Conservation (phyloP, 441 rosid species). For the Lepidium campestre region DNA sequence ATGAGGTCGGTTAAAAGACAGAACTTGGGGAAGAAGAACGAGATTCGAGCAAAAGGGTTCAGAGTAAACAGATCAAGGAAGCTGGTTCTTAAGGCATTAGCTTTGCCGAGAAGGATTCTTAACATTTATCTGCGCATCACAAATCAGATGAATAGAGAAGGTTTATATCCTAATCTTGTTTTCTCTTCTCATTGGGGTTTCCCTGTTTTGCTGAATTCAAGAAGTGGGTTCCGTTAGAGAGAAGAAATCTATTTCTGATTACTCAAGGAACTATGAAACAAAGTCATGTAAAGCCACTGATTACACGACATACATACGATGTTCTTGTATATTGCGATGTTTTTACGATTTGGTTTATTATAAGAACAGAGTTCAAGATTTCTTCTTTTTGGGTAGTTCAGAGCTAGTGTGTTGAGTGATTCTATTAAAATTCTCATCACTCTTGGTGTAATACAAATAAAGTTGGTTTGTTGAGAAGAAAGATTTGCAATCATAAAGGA, state of each 20-base stretch:
- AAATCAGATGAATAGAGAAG: conserved; percentile 41
- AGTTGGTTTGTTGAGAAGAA: background rate
- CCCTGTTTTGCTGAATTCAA: conserved; percentile 35
- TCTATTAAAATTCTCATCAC: background rate
- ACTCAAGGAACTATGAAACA: background rate
- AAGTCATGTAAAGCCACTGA: background rate
- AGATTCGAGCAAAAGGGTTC: conserved; percentile 27
- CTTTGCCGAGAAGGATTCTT: conserved; percentile 27
- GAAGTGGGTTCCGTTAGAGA: conserved; percentile 21
- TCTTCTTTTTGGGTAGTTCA: background rate
- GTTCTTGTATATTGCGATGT: conserved; percentile 1
- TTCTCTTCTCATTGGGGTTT: conserved; percentile 65
- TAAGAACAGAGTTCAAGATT: background rate
- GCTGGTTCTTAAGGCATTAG: conserved; percentile 26
- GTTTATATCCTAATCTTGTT: conserved; percentile 42
- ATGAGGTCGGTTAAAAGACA: conserved; percentile 10
- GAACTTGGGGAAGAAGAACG: conserved; percentile 21
- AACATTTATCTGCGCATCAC: conserved; percentile 30
- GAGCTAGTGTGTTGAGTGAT: background rate
- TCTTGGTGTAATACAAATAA: background rate
- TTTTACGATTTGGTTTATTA: background rate
- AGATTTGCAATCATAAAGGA: background rate
- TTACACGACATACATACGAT: conserved; percentile 3
- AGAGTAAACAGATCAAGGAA: conserved; percentile 27
- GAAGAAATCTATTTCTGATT: background rate